These are phyloP conservation scores for Xerocomus nothofagi DNA, from an alignment of 1,284 basidiomycete species.

Conservation along the genomic window DNA sequence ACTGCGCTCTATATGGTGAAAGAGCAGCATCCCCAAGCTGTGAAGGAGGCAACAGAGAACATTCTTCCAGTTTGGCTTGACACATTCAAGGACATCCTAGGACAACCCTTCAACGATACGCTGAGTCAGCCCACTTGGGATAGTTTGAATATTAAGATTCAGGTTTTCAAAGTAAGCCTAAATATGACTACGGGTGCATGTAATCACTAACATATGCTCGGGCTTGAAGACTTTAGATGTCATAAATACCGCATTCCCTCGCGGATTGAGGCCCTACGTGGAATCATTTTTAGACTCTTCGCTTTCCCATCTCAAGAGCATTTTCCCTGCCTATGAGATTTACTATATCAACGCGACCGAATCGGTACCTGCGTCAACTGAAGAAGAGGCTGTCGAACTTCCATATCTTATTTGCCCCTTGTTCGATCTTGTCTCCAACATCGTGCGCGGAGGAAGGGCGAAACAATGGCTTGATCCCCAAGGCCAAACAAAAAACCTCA, in stretches of 20 bases:
- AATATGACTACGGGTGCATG: neutral
- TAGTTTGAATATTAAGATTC: conserved; percentile 69
- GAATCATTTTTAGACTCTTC: conserved; percentile 61
- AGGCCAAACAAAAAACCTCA: conserved; percentile 43
- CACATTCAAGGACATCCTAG: conserved; percentile 79
- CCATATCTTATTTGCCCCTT: conserved; percentile 76
- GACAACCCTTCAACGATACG: conserved; percentile 62
- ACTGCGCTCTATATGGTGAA: conserved; percentile 92
- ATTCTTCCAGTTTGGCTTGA: conserved; percentile 89
- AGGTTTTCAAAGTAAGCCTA: conserved; percentile 71
- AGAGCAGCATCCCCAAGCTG: conserved; percentile 84
- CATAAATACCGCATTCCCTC: conserved; percentile 76
- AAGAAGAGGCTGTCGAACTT: conserved; percentile 78
- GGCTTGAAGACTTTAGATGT: conserved; percentile 64
- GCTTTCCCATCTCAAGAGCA: conserved; percentile 62
- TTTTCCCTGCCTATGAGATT: conserved; percentile 65
- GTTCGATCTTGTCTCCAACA: conserved; percentile 75
- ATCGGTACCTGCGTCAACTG: conserved; percentile 60
- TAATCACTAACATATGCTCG: neutral
- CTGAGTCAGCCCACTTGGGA: conserved; percentile 69
- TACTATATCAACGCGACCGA: conserved; percentile 67
- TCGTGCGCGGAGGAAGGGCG: conserved; percentile 60
- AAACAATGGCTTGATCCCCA: conserved; percentile 57
- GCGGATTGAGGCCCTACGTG: conserved; percentile 60
- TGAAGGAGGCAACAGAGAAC: conserved; percentile 77